Percentiles rank a stretch among this genome's conserved stretches.
phyloP scores from a whole-genome alignment of 768 basidiomycete species.

The Macrolepiota dolichaula region DNA sequence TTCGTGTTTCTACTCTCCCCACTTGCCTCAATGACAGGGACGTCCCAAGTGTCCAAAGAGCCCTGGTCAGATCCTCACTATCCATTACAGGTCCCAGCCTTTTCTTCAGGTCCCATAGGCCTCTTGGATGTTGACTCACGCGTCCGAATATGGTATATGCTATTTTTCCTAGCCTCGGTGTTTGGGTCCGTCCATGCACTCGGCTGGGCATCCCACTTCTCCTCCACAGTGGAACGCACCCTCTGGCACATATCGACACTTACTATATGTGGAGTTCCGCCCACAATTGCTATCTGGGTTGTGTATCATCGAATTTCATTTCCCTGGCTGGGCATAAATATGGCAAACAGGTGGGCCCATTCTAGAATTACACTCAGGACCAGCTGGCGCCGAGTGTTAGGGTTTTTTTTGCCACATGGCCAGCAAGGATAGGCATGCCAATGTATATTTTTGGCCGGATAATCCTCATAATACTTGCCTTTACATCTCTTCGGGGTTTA shows the following conservation, averaged over 20 bases:
- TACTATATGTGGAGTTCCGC: neutral
- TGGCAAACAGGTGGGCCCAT: neutral
- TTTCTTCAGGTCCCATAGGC: neutral
- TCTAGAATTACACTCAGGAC: neutral
- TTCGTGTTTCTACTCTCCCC: neutral
- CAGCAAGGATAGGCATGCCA: slow-evolving; percentile 5
- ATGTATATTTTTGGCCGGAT: slow-evolving; percentile 5
- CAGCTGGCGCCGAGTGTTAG: neutral
- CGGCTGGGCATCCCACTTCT: slow-evolving; percentile 15
- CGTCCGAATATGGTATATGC: neutral
- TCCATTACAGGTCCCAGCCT: neutral
- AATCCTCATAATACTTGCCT: slow-evolving; percentile 1
- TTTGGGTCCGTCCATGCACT: slow-evolving; percentile 19
- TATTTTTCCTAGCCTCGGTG: slow-evolving; percentile 4
- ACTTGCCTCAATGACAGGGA: slow-evolving; percentile 1
- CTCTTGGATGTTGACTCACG: neutral
- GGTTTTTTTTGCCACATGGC: neutral
- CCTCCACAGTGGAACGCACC: slow-evolving; percentile 6
- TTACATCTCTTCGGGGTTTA: neutral
- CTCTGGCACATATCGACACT: slow-evolving; percentile 11
- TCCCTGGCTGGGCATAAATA: neutral
- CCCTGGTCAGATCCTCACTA: neutral
- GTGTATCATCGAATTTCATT: neutral
- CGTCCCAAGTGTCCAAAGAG: neutral
- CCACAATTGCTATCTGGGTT: slow-evolving; percentile 1